Evolutionary conservation across 2,329 filamentous ascomycete genomes (phyloP), one percentile per base, ranked within the genome.

Genomic region (Ceratocystis colombiana): DNA sequence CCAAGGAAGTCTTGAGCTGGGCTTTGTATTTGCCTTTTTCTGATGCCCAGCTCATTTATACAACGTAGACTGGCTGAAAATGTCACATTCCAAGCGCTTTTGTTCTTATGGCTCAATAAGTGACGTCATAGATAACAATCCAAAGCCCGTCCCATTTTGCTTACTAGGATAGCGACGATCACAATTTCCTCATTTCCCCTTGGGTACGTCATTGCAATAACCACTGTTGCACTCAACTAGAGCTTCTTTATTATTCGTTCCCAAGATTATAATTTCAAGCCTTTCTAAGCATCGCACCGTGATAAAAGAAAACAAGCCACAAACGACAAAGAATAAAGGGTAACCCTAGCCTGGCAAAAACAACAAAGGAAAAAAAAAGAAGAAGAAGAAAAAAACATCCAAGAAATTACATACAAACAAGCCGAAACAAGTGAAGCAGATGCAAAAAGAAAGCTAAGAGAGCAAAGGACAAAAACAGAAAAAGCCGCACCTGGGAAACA

Each of bases 391-490:
- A 44, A 62, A 6, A 7, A 62, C 44, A 44, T 12, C 33, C 5
- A 63, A 63, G 22, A 63, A 46, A 62, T 63, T n/a, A 59, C 28
- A 64, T 17, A 53, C 25, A 55, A 59, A 22, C n/a, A 41, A 55
- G 41, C 46, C 48, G 17, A 7, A 12, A 55, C 15, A 57, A 3
- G 22, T 33, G 63, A 65, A 62, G 28, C n/a, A 55, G 64, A 61
- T 33, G 61, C 61, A 48, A 30, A 69, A 55, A 33, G 20, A n/a
- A n/a, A 25, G 28, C 37, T 3, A 44, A 25, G 10, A 53, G 22
- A n/a, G 44, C 33, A 62, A 53, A 61, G 22, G 55, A 44, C 62
- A 62, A 25, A 33, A 50, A 61, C 15, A 48, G 37, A 41, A 15
- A 59, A 61, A n/a, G 7, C 20, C 20, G 22, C 22, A 61, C 57